phyloP scores from a whole-genome alignment of 163 green algal species.

The Chlamydomonas reinhardtii region DNA sequence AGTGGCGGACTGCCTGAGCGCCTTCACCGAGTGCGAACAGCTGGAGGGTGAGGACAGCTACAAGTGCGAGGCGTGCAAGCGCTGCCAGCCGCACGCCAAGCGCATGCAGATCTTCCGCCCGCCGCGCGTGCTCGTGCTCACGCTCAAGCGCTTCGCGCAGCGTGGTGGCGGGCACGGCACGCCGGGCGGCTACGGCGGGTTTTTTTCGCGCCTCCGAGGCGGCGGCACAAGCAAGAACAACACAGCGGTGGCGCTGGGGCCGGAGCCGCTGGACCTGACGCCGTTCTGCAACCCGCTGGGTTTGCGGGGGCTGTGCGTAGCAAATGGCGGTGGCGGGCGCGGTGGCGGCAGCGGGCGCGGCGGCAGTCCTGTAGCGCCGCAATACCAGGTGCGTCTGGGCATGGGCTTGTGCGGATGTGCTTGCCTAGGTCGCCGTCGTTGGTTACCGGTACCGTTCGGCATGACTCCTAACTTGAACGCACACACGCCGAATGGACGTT shows the following conservation, averaged over 20 bases:
- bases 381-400: not conserved
- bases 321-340: too few species aligned
- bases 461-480: too few species aligned
- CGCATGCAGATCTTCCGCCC: slow-evolving; percentile 73
- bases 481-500: too few species aligned
- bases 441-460: too few species aligned
- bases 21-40: slow-evolving; percentile 61
- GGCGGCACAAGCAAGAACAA: slow-evolving; percentile 69
- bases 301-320: slow-evolving; percentile 11
- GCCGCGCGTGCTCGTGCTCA: slow-evolving; percentile 79
- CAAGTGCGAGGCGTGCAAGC: slow-evolving; percentile 79
- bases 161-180: not conserved
- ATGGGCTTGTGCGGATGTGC: too few species aligned
- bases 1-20: slow-evolving; percentile 14
- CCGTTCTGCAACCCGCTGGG: slow-evolving; percentile 70
- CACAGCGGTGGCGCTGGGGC: slow-evolving; percentile 60
- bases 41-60: slow-evolving; percentile 75
- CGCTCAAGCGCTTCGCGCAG: slow-evolving; percentile 84
- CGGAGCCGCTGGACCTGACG: slow-evolving; percentile 66
- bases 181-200: not conserved
- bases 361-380: not conserved
- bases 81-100: slow-evolving; percentile 70
- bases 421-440: too few species aligned
- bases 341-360: not conserved
- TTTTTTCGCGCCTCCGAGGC: slow-evolving; percentile 51